phyloP scores from a whole-genome alignment of 352 stramenopile species.

The Aphanomyces stellatus region DNA sequence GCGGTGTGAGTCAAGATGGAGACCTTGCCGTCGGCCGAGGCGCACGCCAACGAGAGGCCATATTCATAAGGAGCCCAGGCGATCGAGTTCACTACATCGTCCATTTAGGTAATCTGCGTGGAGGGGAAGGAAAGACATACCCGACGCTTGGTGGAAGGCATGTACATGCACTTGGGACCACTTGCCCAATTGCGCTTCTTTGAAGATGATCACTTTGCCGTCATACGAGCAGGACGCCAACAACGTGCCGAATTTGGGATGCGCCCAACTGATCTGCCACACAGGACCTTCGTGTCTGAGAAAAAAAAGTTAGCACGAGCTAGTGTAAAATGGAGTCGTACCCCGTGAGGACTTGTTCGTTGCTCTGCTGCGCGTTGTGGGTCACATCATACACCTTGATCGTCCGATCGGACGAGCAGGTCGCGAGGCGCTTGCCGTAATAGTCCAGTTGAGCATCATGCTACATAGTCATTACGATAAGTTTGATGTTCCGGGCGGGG shows the following conservation, averaged over 20 bases:
- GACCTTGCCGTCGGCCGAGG: constrained; percentile 93
- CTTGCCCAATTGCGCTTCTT: constrained; percentile 88
- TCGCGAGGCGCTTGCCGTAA: constrained; percentile 98
- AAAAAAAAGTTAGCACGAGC: not conserved
- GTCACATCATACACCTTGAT: constrained; percentile 97
- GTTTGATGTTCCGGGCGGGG: not conserved
- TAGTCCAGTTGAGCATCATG: constrained; percentile 99
- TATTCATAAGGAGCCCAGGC: constrained; percentile 96
- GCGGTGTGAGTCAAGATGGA: constrained; percentile 75
- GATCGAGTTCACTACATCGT: constrained; percentile 87
- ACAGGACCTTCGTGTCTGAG: constrained; percentile 93
- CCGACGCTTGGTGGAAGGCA: constrained; percentile 73
- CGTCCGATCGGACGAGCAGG: constrained; percentile 95
- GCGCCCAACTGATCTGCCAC: constrained; percentile 97
- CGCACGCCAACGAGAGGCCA: constrained; percentile 90
- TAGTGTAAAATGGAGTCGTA: constrained; percentile 22
- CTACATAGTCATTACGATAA: constrained; percentile 34
- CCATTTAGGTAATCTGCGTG: not conserved
- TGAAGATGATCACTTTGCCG: constrained; percentile 95
- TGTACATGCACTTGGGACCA: constrained; percentile 92
- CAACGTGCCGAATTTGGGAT: constrained; percentile 96
- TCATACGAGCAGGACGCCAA: constrained; percentile 98
- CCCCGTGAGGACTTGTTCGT: constrained; percentile 80
- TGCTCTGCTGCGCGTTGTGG: constrained; percentile 78
- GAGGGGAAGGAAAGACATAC: constrained; percentile 12